Base-by-base conservation (phyloP, 805 yeast species). In the Hanseniaspora pseudoguilliermondii region DNA sequence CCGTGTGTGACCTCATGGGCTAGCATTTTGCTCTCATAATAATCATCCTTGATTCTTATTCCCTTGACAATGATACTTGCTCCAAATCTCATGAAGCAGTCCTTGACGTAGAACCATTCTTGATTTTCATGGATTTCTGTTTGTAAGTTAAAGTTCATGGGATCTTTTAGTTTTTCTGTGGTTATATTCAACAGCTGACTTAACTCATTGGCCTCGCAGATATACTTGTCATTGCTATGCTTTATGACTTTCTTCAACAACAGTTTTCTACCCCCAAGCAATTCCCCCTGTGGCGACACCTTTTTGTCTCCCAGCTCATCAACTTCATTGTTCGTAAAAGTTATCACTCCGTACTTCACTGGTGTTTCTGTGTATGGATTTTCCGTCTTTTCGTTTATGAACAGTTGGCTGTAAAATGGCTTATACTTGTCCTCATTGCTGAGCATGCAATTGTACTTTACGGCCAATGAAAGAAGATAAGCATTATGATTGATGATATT, bases 21-120 rank as follows among this genome's bases (percentile, higher is more conserved):
- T 27, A 40, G 35, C 13, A 40, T 25, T 52, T 59, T 60, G 42
- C 57, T 58, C 9, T 59, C 63, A 11, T 59, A 80, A 62, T 80
- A 79, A 63, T 79, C 84, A 63, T 79, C 83, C 2, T 64, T 58
- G 4, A 79, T 69, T 57, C 83, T 70, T 39, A 66, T 65, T 7
- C 83, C 84, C n/a, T 66, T 63, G 1, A 66, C 65, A 21, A 80
- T 63, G 2, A 75, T 63, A 23, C 77, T 66, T 1, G 82, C 77
- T 38, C 83, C 83, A 64, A 77, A 79, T 48, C 68, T 69, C 53
- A 78, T 66, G 60, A 65, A 80, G 47, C 76, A 69, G 1, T 76
- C 70, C 47, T 73, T 69, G 2, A 78, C 76, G 13, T 38, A 47
- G 35, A 56, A 39, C 78, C 70, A 9, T 74, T 70, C 49, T 49